These are phyloP conservation scores for Artemisia argyi DNA, from an alignment of 129 eudicot genomes.

Conservation along the genomic window DNA sequence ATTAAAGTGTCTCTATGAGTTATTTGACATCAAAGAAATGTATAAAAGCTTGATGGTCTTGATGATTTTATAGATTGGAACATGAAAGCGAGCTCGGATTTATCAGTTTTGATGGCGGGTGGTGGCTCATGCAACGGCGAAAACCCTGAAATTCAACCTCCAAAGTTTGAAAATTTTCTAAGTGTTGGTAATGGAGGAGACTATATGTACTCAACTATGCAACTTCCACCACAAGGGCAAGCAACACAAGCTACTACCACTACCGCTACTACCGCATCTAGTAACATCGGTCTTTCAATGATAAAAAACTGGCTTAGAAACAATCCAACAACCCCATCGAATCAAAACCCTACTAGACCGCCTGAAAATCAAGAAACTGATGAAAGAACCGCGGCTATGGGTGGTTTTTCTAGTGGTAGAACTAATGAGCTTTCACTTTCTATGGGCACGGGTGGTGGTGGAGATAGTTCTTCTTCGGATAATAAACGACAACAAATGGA, in stretches of 20 bases:
- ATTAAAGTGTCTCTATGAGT: too few species aligned
- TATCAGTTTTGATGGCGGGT: constrained; percentile 45
- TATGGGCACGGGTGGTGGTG: constrained; percentile 66
- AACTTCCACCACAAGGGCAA: constrained; percentile 30
- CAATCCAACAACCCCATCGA: constrained; percentile 43
- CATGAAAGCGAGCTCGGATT: constrained; percentile 50
- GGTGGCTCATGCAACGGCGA: constrained; percentile 43
- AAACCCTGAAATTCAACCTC: constrained; percentile 47
- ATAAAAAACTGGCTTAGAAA: constrained; percentile 88
- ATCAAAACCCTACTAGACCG: constrained; percentile 25
- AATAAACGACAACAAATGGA: constrained; percentile 51
- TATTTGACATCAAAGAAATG: too few species aligned
- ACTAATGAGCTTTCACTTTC: constrained; percentile 62
- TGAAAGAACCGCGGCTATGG: constrained; percentile 21
- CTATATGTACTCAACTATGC: constrained; percentile 31
- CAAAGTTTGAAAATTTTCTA: constrained; percentile 84
- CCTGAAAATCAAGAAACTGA: constrained; percentile 23
- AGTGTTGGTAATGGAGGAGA: constrained; percentile 39
- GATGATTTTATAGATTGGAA: constrained; percentile 60
- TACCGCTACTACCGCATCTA: constrained; percentile 10
- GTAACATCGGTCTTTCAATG: constrained; percentile 78
- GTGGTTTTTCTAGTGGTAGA: constrained; percentile 28
- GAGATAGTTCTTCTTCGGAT: constrained; percentile 43
- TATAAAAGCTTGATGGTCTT: not conserved
- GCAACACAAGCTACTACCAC: constrained; percentile 20